phyloP scores from a whole-genome alignment of 768 basidiomycete genomes.

The Boletus sp. region DNA sequence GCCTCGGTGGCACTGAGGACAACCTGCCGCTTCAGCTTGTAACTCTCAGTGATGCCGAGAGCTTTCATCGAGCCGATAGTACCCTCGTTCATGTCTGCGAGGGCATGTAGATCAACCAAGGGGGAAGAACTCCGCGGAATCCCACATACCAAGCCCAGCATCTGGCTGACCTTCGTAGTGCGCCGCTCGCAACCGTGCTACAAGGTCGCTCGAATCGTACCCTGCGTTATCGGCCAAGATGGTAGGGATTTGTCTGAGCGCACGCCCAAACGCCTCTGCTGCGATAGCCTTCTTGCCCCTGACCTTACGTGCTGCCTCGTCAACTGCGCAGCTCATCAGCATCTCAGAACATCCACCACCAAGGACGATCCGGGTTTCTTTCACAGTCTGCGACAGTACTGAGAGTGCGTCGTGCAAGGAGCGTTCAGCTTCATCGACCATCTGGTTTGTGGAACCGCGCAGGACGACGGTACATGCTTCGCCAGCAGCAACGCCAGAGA shows the following conservation, averaged over 20 bases:
- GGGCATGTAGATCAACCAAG: background rate
- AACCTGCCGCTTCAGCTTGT: conserved; percentile 95
- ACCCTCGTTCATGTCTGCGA: conserved; percentile 83
- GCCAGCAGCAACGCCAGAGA: conserved; percentile 97
- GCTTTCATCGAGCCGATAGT: conserved; percentile 82
- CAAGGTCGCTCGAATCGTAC: conserved; percentile 95
- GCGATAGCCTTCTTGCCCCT: conserved; percentile 96
- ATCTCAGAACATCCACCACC: conserved; percentile 99
- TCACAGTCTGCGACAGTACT: conserved; percentile 95
- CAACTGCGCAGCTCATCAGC: conserved; percentile 94
- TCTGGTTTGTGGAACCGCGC: conserved; percentile 95
- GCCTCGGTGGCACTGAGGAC: conserved; percentile 94
- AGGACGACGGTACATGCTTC: conserved; percentile 98
- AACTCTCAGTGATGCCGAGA: conserved; percentile 92
- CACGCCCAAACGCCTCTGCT: conserved; percentile 85
- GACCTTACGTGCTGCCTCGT: conserved; percentile 78
- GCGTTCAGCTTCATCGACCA: conserved; percentile 98
- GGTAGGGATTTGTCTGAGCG: conserved; percentile 91
- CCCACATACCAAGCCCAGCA: conserved; percentile 78
- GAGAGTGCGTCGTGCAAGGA: conserved; percentile 97
- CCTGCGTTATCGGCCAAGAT: conserved; percentile 98
- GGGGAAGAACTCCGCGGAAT: background rate
- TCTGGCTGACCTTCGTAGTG: conserved; percentile 88
- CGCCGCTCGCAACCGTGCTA: conserved; percentile 83
- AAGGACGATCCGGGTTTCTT: conserved; percentile 90